These are phyloP conservation scores for Sindora glabra DNA, from an alignment of 306 rosid species.

Conservation along the genomic window DNA sequence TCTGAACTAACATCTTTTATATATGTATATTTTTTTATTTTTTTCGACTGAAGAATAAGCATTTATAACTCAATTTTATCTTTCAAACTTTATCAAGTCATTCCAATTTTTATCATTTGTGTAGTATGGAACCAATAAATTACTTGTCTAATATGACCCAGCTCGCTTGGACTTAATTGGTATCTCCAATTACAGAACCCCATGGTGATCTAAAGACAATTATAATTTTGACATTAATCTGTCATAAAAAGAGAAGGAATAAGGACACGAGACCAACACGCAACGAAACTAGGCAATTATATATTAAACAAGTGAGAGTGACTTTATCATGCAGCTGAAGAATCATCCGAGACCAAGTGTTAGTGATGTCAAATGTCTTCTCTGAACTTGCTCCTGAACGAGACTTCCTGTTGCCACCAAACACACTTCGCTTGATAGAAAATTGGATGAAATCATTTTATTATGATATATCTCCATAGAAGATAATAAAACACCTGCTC, in stretches of 20 bases:
- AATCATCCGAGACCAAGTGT: constrained; percentile 53
- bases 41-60: too few species aligned
- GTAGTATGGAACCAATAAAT: too few species aligned
- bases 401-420: constrained; percentile 20
- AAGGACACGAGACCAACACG: neutral
- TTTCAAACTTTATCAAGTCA: too few species aligned
- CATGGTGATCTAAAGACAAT: constrained; percentile 18
- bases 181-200: constrained; percentile 47
- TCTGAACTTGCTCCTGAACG: constrained; percentile 27
- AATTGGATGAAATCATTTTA: too few species aligned
- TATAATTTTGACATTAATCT: constrained; percentile 49
- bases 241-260: neutral
- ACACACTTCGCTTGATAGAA: too few species aligned
- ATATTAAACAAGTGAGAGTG: neutral
- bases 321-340: constrained; percentile 47
- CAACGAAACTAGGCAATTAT: neutral
- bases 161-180: constrained; percentile 46
- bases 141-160: constrained; percentile 64
- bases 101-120: too few species aligned
- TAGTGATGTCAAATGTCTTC: constrained; percentile 35
- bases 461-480: too few species aligned
- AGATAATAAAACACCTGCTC: too few species aligned
- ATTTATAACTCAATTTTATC: too few species aligned
- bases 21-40: too few species aligned
- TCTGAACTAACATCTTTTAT: too few species aligned